Base-by-base conservation (phyloP, 2,329 filamentous ascomycete species). In the Coniochaeta sp. region DNA sequence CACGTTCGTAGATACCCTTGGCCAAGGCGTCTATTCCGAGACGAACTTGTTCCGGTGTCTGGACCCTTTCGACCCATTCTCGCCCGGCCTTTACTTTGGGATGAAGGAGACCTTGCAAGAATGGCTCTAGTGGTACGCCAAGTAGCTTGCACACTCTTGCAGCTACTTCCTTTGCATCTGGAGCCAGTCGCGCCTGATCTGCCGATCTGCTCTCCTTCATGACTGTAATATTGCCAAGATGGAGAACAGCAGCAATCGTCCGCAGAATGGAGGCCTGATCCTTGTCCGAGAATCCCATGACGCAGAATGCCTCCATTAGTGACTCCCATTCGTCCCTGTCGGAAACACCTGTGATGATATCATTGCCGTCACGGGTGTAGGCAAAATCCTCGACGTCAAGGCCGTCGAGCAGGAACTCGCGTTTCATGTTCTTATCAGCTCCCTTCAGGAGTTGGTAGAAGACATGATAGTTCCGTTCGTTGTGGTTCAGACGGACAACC, bases 21-120 rank as follows among this genome's bases (percentile, higher is more conserved):
- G 95, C 87, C 17, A 99, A 81, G 17, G 95, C 93, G 74, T 98
- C 92, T 52, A 99, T 84, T 3, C 90, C 85, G 11, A 97, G 85
- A 26, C 91, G 89, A 52, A 97, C 96, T 72, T 99, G 95, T 65
- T 99, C 96, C 0, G 95, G 93, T 1, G 93, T 98, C 72, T 99
- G 95, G 1, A 96, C 93, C 73, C 98, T 99, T 71, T 98, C 93
- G 1, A 99, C 95, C 95, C 93, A 98, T 76, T 99, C 95, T 58
- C 93, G 86, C 22, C 95, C 95, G 47, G 95, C 95, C 74, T 96
- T 97, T 44, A 99, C 96, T 61, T 87, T 90, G 11, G 95, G 95
- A 70, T 98, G 95, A 12, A 99, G 80, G 6, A 99, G 78, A 0
- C 91, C 93, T 70, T 92, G 90, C 12, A 96, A 80, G 65, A 99